Base-by-base conservation (phyloP, 2,329 filamentous ascomycete species). In the Ascosphaera pollenicola region DNA sequence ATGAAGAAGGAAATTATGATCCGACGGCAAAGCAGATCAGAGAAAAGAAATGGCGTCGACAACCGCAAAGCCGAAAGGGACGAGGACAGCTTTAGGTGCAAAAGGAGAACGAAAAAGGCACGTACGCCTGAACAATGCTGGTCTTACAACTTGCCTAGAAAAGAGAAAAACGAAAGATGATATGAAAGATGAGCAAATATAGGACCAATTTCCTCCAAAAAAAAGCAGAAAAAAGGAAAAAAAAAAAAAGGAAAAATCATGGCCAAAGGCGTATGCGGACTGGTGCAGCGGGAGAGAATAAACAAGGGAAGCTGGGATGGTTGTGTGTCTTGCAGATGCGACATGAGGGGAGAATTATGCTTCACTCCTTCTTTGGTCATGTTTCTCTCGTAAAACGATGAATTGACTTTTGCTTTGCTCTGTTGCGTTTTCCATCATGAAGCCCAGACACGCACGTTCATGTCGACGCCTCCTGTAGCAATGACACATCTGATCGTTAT, bases 381-480 rank as follows among this genome's bases (percentile, higher is more conserved):
- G 21, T 24, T 10, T 24, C n/a, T 24, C 21, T 24, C 10, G 21
- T 4, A 24, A 10, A 24, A 24, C 10, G 4, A 10, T 24, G 5
- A 24, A 24, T 24, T 24, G 21, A 24, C 21, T 24, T 24, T 24
- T 24, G 4, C 21, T 24, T 24, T 24, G 4, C 21, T 24, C 10
- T 24, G 4, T 10, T 24, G 21, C 21, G 21, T 24, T 10, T 10
- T 24, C 21, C 24, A 41, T 8, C 32, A 68, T 40, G 64, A 65
- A 36, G 81, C 80, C 61, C 87, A 91, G 39, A 91, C 72, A 48
- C 79, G 69, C 45, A 91, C 70, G 47, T 75, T 81, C 52, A 75
- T 62, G 61, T 92, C 82, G 42, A 92, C 81, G 53, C 83, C 81
- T 28, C 81, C 83, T 2, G 83, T 91, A 7, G 83, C 84, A 48